Percentiles rank a stretch among this genome's conserved stretches.
These are phyloP conservation scores for Cinnamomum micranthum DNA, from an alignment of 164 flowering plant species.

Conservation along the genomic window DNA sequence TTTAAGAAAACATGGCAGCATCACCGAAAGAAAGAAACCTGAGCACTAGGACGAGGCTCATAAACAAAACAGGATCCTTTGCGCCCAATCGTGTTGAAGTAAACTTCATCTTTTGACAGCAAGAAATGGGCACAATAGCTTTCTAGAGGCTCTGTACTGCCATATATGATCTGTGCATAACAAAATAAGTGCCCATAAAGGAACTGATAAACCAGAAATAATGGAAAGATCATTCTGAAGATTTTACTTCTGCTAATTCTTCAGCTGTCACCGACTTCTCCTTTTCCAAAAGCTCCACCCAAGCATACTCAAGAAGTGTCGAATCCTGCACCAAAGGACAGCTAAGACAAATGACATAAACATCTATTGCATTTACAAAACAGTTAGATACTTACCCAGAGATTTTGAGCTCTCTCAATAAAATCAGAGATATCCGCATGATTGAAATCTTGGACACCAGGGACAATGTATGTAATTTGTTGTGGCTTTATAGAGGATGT, in stretches of 20 bases:
- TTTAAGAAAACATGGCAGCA: too few relatives aligned
- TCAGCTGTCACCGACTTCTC: constrained; percentile 69
- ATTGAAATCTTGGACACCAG: constrained; percentile 73
- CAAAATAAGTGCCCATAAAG: background rate
- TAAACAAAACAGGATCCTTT: constrained; percentile 64
- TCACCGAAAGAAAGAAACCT: constrained; percentile 37
- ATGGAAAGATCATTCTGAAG: background rate
- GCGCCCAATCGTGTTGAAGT: constrained; percentile 60
- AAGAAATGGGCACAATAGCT: constrained; percentile 88
- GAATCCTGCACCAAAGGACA: constrained; percentile 51
- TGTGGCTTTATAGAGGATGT: constrained; percentile 85
- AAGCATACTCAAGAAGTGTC: constrained; percentile 80
- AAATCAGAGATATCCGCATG: constrained; percentile 57
- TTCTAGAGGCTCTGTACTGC: constrained; percentile 74
- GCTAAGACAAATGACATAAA: background rate
- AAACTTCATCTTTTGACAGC: constrained; percentile 82
- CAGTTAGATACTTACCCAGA: constrained; percentile 48
- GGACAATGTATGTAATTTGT: constrained; percentile 81
- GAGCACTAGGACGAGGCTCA: constrained; percentile 65
- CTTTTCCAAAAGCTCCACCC: constrained; percentile 85
- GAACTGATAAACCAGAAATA: background rate
- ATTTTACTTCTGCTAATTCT: constrained; percentile 76
- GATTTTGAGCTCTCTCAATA: constrained; percentile 53
- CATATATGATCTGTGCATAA: constrained; percentile 73
- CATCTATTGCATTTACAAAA: background rate